Conservation (phyloP, 2,329 filamentous ascomycete species). For the Ophiostoma triangulosporum region DNA sequence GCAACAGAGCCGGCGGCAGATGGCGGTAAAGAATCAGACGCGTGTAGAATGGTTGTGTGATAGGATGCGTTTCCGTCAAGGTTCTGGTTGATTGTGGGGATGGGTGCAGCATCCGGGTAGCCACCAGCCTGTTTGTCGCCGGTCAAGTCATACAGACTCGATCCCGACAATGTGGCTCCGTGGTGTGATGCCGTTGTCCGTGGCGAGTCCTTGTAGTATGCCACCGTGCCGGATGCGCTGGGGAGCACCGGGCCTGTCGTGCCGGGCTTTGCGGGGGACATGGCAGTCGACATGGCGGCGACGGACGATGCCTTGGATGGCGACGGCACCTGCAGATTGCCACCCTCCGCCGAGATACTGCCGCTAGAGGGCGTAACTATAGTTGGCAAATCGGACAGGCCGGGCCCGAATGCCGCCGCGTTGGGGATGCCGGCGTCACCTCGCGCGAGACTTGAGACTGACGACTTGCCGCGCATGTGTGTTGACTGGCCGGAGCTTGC, state of each 20-base stretch:
- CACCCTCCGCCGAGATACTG: constrained; percentile 24
- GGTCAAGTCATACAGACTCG: constrained; percentile 21
- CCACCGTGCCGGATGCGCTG: constrained; percentile 36
- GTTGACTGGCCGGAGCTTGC: constrained; percentile 5
- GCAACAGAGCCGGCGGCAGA: neutral
- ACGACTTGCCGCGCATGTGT: constrained; percentile 22
- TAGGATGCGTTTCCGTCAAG: constrained; percentile 25
- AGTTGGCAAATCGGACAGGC: constrained; percentile 23
- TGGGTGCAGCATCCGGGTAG: constrained; percentile 17
- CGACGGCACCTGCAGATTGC: constrained; percentile 25
- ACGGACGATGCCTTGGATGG: constrained; percentile 35
- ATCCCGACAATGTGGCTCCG: neutral
- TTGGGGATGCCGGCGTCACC: constrained; percentile 19
- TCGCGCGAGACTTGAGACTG: constrained; percentile 16
- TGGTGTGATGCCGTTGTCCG: constrained; percentile 23
- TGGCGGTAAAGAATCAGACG: neutral
- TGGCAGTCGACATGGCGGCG: constrained; percentile 29
- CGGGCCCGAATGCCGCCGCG: constrained; percentile 5
- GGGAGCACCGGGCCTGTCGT: constrained; percentile 28
- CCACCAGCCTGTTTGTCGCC: constrained; percentile 18
- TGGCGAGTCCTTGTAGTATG: constrained; percentile 31
- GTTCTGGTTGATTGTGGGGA: constrained; percentile 31
- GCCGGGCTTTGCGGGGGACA: constrained; percentile 27
- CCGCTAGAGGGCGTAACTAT: constrained; percentile 25
- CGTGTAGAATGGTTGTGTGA: constrained; percentile 14